These are phyloP conservation scores for Chiua virens DNA, from an alignment of 768 basidiomycete species.

Conservation along the genomic window DNA sequence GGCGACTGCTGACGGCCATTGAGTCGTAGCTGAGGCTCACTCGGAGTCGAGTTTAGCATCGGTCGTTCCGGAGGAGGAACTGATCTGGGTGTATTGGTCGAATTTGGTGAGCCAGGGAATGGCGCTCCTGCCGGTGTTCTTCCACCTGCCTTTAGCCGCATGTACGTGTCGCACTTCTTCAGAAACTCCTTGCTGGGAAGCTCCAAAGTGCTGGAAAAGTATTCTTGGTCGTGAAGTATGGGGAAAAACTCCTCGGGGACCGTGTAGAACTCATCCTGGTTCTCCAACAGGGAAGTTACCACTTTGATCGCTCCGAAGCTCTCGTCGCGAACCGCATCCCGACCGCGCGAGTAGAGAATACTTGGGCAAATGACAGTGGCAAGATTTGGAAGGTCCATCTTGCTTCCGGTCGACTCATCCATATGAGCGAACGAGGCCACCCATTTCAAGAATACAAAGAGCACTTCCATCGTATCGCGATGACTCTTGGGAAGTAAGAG, in stretches of 20 bases:
- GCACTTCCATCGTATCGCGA: slow-evolving; percentile 95
- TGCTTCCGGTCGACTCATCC: slow-evolving; percentile 95
- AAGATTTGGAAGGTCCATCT: slow-evolving; percentile 96
- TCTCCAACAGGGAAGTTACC: slow-evolving; percentile 81
- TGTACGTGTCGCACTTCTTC: slow-evolving; percentile 93
- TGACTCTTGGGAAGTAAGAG: slow-evolving; percentile 89
- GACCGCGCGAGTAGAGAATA: slow-evolving; percentile 87
- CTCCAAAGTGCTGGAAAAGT: slow-evolving; percentile 85
- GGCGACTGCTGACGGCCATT: slow-evolving; percentile 42
- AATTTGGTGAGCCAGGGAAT: slow-evolving; percentile 30
- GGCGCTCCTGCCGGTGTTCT: slow-evolving; percentile 40
- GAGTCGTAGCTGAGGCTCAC: slow-evolving; percentile 34
- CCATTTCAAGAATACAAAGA: slow-evolving; percentile 99
- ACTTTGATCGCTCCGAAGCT: slow-evolving; percentile 88
- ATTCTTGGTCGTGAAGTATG: slow-evolving; percentile 89
- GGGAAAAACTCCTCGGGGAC: slow-evolving; percentile 88
- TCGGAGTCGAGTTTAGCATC: slow-evolving; percentile 38
- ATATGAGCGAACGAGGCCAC: slow-evolving; percentile 98
- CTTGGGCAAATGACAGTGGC: slow-evolving; percentile 98
- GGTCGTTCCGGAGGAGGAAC: slow-evolving; percentile 50
- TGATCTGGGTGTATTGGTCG: slow-evolving; percentile 16
- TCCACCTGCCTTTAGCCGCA: slow-evolving; percentile 64
- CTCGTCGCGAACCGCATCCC: slow-evolving; percentile 87
- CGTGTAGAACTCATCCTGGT: slow-evolving; percentile 94
- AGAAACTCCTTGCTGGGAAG: slow-evolving; percentile 93